These are phyloP conservation scores for Geotrichum phurueaensis DNA, from an alignment of 1,139 yeast genomes.

Conservation along the genomic window DNA sequence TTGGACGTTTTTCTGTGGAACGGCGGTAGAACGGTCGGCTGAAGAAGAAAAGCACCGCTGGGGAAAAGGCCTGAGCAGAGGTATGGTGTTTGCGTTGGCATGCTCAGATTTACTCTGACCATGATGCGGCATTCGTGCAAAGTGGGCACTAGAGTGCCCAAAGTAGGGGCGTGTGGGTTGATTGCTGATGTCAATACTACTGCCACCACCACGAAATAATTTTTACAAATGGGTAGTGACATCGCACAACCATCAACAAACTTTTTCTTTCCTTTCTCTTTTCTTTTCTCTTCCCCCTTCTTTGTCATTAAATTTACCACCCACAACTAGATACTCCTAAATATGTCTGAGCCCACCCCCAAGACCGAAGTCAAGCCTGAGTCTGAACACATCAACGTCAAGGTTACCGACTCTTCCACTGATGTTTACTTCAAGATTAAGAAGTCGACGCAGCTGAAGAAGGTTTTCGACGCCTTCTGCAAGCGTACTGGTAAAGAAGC, in stretches of 20 bases:
- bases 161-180: no score
- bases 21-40: no score
- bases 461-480: constrained; percentile 97
- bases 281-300: background rate
- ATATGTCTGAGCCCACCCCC: constrained; percentile 25
- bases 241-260: background rate
- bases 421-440: constrained; percentile 96
- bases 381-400: constrained; percentile 69
- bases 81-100: no score
- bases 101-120: no score
- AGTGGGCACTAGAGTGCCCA: no score
- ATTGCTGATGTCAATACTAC: no score
- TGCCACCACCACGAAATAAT: no score
- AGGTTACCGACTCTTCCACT: constrained; percentile 87
- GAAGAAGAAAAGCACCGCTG: no score
- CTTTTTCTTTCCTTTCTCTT: background rate
- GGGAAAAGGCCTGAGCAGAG: no score
- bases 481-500: constrained; percentile 92
- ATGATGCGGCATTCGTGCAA: no score
- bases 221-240: background rate
- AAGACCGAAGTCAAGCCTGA: constrained; percentile 37
- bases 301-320: background rate
- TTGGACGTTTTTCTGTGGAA: no score
- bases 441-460: constrained; percentile 83
- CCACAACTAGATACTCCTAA: background rate